These are phyloP conservation scores for Ganoderma boninense DNA, from an alignment of 1,284 basidiomycete genomes.

Conservation along the genomic window DNA sequence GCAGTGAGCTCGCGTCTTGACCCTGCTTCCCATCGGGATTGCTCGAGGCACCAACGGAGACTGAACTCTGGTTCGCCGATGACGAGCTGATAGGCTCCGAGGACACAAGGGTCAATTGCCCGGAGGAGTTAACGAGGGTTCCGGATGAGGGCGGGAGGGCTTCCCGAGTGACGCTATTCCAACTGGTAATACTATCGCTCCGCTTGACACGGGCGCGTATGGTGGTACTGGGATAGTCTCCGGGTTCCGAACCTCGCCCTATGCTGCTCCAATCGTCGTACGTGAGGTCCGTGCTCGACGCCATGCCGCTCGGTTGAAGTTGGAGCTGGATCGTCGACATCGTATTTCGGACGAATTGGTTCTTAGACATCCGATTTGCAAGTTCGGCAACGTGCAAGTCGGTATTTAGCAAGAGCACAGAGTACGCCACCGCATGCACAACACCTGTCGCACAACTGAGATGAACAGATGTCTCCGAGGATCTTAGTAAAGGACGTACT, in stretches of 20 bases:
- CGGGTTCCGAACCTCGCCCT: conserved; percentile 58
- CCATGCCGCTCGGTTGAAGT: conserved; percentile 58
- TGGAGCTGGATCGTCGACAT: conserved; percentile 86
- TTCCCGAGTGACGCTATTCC: conserved; percentile 72
- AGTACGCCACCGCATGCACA: conserved; percentile 94
- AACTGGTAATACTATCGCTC: conserved; percentile 83
- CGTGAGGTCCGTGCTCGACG: conserved; percentile 69
- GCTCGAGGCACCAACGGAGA: conserved; percentile 45
- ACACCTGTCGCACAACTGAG: conserved; percentile 61
- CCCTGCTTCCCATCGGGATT: conserved; percentile 29
- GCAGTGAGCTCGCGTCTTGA: conserved; percentile 28
- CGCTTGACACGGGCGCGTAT: conserved; percentile 66
- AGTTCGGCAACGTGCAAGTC: conserved; percentile 97
- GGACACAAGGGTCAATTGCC: conserved; percentile 41
- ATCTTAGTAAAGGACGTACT: conserved; percentile 59
- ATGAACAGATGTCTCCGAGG: background rate
- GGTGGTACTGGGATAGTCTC: conserved; percentile 53
- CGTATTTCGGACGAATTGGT: conserved; percentile 94
- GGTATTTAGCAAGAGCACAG: conserved; percentile 94
- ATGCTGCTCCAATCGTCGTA: conserved; percentile 72
- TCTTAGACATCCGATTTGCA: conserved; percentile 89
- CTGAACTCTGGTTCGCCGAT: conserved; percentile 54
- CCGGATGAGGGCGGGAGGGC: conserved; percentile 44
- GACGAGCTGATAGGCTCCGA: conserved; percentile 29
- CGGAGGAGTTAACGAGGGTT: conserved; percentile 40